A percentile compares a stretch with the other conserved stretches of the same genome.
phyloP scores from a whole-genome alignment of 495 filamentous ascomycete genomes.

The Staphylotrichum tortipilum region DNA sequence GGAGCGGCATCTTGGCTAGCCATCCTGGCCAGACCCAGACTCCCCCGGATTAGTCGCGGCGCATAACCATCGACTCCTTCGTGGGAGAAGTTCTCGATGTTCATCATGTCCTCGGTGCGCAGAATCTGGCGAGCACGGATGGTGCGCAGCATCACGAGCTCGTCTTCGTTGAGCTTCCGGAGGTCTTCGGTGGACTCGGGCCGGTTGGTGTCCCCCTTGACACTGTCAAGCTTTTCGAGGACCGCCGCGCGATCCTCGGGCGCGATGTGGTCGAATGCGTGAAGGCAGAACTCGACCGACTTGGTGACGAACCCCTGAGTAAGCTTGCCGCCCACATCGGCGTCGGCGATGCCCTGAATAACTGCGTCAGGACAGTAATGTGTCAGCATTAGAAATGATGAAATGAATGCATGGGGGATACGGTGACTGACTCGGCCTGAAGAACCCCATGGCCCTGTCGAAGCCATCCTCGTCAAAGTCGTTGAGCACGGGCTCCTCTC shows the following conservation, averaged over 20 bases:
- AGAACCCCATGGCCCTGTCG: constrained; percentile 33
- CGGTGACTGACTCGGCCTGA: neutral
- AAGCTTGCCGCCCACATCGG: constrained; percentile 20
- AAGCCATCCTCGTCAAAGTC: constrained; percentile 39
- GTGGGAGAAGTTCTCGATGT: too few species aligned
- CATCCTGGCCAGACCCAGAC: too few species aligned
- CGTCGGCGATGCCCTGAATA: constrained; percentile 35
- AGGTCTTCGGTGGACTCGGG: neutral
- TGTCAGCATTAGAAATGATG: too few species aligned
- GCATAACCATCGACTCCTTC: too few species aligned
- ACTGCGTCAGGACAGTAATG: constrained; percentile 17
- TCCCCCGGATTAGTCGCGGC: too few species aligned
- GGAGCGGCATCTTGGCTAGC: too few species aligned
- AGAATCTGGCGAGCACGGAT: neutral
- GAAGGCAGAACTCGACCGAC: constrained; percentile 33
- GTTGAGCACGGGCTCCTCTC: constrained; percentile 23
- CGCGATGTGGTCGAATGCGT: constrained; percentile 20
- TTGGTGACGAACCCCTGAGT: constrained; percentile 28
- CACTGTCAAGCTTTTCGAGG: constrained; percentile 19
- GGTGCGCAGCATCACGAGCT: neutral
- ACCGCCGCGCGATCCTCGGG: constrained; percentile 15
- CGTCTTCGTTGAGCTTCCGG: neutral
- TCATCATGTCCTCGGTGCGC: too few species aligned
- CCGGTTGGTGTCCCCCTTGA: neutral
- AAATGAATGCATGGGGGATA: too few species aligned